Conservation (phyloP, 495 filamentous ascomycete species). For the Hypoxylon rickii region DNA sequence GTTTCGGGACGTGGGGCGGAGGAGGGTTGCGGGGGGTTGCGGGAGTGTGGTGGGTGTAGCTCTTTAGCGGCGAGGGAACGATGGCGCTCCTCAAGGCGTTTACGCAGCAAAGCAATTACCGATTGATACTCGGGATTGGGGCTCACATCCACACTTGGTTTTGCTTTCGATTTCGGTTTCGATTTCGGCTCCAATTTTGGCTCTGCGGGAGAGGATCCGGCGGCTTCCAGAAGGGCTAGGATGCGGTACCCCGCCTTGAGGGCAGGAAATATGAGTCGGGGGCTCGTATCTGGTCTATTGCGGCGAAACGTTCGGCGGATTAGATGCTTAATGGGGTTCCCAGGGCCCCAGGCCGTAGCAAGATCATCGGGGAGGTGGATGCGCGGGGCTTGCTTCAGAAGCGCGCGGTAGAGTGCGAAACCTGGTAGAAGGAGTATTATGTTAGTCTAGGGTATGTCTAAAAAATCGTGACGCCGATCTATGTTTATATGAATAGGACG, state of each 20-base stretch:
- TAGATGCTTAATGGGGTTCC: constrained; percentile 44
- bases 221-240: constrained; percentile 21
- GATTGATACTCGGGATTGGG: constrained; percentile 32
- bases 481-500: background rate
- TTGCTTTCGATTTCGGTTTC: background rate
- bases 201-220: constrained; percentile 5
- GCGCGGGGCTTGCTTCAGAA: constrained; percentile 63
- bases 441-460: background rate
- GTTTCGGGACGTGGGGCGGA: constrained; percentile 23
- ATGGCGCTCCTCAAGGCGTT: constrained; percentile 37
- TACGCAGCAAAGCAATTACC: constrained; percentile 41
- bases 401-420: constrained; percentile 72
- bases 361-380: constrained; percentile 52
- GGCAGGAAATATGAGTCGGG: constrained; percentile 57
- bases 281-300: constrained; percentile 59
- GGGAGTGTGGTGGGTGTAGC: constrained; percentile 16
- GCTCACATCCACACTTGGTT: too few relatives aligned
- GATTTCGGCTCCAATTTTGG: too few relatives aligned
- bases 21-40: constrained; percentile 1
- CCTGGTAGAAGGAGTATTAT: constrained; percentile 48
- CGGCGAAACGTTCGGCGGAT: constrained; percentile 62
- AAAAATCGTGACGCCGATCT: too few relatives aligned
- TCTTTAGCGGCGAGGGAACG: constrained; percentile 27
- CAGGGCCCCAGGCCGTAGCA: constrained; percentile 46
- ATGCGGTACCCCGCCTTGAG: constrained; percentile 71